These are phyloP conservation scores for Mycena sanguinolenta DNA, from an alignment of 768 basidiomycete genomes.

Conservation along the genomic window DNA sequence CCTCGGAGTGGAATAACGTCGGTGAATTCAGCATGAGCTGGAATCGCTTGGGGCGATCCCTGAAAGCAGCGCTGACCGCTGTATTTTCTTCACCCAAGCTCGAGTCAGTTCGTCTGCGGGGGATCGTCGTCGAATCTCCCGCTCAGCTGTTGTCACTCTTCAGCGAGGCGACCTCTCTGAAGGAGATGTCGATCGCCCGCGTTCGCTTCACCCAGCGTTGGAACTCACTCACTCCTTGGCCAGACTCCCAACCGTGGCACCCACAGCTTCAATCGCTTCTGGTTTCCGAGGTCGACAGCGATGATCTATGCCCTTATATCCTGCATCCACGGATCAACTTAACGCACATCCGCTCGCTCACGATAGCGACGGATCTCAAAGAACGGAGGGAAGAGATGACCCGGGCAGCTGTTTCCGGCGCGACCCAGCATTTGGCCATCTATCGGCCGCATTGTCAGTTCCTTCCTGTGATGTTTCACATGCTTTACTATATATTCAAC, in stretches of 20 bases:
- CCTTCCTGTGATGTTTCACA: neutral
- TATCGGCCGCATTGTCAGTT: neutral
- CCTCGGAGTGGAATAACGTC: neutral
- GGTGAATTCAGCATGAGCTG: neutral
- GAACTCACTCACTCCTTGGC: neutral
- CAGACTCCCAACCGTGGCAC: slow-evolving; percentile 4
- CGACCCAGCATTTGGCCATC: neutral
- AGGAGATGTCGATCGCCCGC: neutral
- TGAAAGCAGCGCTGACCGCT: neutral
- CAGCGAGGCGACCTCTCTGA: neutral
- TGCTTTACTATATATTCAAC: neutral
- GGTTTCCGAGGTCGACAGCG: neutral
- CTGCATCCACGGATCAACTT: neutral
- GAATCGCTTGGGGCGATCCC: neutral
- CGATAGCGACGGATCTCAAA: neutral
- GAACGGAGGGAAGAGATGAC: neutral
- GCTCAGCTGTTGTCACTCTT: neutral
- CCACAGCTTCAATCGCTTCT: slow-evolving; percentile 9
- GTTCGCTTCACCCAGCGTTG: neutral
- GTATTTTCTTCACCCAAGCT: neutral
- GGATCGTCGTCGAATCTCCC: neutral
- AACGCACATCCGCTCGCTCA: neutral
- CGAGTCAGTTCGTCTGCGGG: neutral
- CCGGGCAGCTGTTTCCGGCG: neutral
- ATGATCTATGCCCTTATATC: neutral